Evolutionary conservation across 768 basidiomycete species (phyloP), one percentile per base, ranked within the genome.

Genomic region (Cubamyces sp.): DNA sequence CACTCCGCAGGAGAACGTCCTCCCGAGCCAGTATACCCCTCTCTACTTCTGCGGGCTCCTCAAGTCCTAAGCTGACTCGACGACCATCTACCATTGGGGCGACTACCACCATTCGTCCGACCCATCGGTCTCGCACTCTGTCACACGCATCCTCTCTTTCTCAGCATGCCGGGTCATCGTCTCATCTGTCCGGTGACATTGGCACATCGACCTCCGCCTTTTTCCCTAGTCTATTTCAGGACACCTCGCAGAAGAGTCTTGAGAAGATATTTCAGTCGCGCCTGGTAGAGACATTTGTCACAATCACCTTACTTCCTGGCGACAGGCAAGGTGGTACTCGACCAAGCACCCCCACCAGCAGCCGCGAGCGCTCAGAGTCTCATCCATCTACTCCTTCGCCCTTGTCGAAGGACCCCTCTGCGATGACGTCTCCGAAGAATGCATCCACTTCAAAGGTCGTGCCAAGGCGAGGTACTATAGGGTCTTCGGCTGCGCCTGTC

Each of bases 221-320:
- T 70, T 64, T 73, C 72, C 52, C 71, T 70, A 40, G 65, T 73
- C 14, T 83, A 49, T 75, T 83, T 57, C 79, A 79, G 16, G 86
- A 87, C 67, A 81, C 88, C 62, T 89, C 90, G 4, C 91, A 93
- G 69, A 74, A 75, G 28, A 82, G 79, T 8, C 76, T 93, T 47
- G 90, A 93, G 76, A 87, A 81, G 66, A 82, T 92, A 15, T 80
- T 94, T 12, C 76, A 78, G 56, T 87, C 91, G 37, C 84, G 91
- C 50, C 77, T 94, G 30, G 86, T 93, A 23, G 90, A 92, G 73
- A 91, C 91, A 0, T 91, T 91, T 67, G 74, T 93, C 57, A 81
- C 85, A 15, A 73, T 92, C 45, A 77, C 78, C 34, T 74, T 87
- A 21, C 26, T 55, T 5, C 77, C 74, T 1, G 49, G 61, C 12